Percentiles rank a stretch among this genome's conserved stretches.
Conservation (phyloP, 163 green algal species). For the Scenedesmus sp. region DNA sequence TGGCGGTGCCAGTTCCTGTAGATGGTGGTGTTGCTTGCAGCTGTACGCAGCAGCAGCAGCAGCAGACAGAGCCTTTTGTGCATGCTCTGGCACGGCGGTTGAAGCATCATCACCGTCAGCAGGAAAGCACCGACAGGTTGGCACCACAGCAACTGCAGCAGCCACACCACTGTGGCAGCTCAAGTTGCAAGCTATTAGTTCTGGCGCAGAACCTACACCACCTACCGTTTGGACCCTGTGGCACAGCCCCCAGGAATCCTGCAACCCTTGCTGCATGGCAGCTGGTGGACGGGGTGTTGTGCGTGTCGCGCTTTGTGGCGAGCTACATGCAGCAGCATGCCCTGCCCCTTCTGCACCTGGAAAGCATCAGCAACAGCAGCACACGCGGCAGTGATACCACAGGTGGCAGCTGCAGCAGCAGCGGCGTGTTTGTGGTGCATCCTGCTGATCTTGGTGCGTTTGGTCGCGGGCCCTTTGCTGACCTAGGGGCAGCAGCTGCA, state of each 20-base stretch:
- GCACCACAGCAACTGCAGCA: slow-evolving; percentile 41
- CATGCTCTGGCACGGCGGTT: background rate
- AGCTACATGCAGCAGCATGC: slow-evolving; percentile 19
- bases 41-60: slow-evolving; percentile 17
- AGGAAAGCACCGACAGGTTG: background rate
- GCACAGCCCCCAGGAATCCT: slow-evolving; percentile 35
- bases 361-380: background rate
- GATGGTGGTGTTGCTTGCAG: background rate
- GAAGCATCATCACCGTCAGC: slow-evolving; percentile 22
- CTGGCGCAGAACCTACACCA: slow-evolving; percentile 72
- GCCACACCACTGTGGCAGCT: background rate
- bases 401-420: background rate
- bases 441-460: slow-evolving; percentile 3
- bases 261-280: slow-evolving; percentile 57
- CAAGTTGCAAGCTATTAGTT: background rate
- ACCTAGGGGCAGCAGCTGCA: slow-evolving; percentile 23
- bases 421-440: slow-evolving; percentile 9
- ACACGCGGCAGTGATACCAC: background rate
- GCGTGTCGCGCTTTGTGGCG: slow-evolving; percentile 61
- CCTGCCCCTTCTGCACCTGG: background rate
- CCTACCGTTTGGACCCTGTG: slow-evolving; percentile 65
- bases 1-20: background rate
- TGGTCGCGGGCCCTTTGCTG: background rate
- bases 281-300: slow-evolving; percentile 48
- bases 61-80: background rate